These are phyloP conservation scores for Staphylotrichum tortipilum DNA, from an alignment of 495 filamentous ascomycete genomes.

Conservation along the genomic window DNA sequence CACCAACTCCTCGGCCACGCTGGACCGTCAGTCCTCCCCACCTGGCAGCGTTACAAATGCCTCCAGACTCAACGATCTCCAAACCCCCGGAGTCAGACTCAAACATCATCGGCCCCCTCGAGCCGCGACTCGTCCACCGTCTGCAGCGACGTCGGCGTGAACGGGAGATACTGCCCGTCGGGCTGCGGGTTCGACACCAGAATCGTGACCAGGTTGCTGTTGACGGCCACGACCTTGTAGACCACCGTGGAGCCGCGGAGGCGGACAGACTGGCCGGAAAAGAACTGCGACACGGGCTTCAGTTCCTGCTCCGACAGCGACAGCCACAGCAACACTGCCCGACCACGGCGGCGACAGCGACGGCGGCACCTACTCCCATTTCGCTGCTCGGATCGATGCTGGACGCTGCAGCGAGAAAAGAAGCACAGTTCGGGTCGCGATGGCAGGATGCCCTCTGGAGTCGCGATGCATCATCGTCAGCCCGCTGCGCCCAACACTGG, in stretches of 20 bases:
- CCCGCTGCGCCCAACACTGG: no score
- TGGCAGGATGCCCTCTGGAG: no score
- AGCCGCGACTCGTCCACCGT: conserved; percentile 20
- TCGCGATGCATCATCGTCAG: no score
- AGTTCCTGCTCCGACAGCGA: not conserved
- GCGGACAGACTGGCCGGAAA: conserved; percentile 15
- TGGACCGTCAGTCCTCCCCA: no score
- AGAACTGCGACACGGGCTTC: not conserved
- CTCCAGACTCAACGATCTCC: not conserved
- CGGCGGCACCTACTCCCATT: conserved; percentile 2
- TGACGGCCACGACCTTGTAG: conserved; percentile 22
- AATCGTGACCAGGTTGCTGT: conserved; percentile 17
- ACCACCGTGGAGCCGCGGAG: conserved; percentile 12
- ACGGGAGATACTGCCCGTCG: conserved; percentile 13
- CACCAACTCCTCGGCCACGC: no score
- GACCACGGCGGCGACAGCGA: no score
- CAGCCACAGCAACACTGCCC: no score
- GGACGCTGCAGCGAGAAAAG: no score
- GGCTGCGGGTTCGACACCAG: conserved; percentile 21
- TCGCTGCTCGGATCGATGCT: no score
- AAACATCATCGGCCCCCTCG: conserved; percentile 12
- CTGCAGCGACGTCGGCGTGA: conserved; percentile 12
- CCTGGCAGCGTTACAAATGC: no score
- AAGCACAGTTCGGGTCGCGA: no score
- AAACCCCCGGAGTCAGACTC: no score